These are phyloP conservation scores for Jimgerdemannia lactiflua DNA, from an alignment of 192 early-diverging fungal species.

Conservation along the genomic window DNA sequence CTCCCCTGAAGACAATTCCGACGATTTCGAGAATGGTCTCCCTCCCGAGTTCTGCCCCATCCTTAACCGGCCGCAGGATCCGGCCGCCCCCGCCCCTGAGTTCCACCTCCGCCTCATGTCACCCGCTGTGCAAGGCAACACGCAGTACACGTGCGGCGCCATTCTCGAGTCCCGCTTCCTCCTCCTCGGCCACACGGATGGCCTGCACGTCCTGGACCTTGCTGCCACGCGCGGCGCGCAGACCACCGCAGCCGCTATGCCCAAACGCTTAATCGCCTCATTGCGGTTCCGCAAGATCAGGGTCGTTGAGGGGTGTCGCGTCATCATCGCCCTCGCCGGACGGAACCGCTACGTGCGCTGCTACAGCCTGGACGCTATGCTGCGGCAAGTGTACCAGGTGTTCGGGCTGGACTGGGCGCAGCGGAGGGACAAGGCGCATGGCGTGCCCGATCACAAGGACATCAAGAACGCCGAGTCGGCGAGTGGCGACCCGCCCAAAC, in stretches of 20 bases:
- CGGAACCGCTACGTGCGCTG: constrained; percentile 26
- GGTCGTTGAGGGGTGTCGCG: constrained; percentile 13
- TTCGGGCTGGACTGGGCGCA: constrained; percentile 13
- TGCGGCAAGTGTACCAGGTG: constrained; percentile 14
- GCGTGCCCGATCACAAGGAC: neutral
- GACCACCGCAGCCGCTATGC: constrained; percentile 6
- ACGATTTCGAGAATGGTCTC: no score
- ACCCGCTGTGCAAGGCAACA: neutral
- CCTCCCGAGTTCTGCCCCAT: no score
- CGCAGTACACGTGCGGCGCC: constrained; percentile 20
- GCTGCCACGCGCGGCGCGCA: neutral
- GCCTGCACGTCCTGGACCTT: constrained; percentile 22
- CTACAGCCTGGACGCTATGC: constrained; percentile 20
- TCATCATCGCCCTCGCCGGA: constrained; percentile 16
- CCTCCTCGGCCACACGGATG: constrained; percentile 16
- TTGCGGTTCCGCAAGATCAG: constrained; percentile 13
- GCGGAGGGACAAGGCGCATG: constrained; percentile 1
- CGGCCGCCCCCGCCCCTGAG: no score
- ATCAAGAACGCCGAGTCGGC: no score
- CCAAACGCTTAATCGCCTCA: constrained; percentile 6
- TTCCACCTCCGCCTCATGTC: neutral
- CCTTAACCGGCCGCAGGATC: no score
- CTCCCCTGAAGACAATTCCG: no score
- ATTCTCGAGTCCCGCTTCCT: constrained; percentile 27
- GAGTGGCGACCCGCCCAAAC: no score